phyloP scores from a whole-genome alignment of 768 basidiomycete species.

The Amylocystis lapponica region DNA sequence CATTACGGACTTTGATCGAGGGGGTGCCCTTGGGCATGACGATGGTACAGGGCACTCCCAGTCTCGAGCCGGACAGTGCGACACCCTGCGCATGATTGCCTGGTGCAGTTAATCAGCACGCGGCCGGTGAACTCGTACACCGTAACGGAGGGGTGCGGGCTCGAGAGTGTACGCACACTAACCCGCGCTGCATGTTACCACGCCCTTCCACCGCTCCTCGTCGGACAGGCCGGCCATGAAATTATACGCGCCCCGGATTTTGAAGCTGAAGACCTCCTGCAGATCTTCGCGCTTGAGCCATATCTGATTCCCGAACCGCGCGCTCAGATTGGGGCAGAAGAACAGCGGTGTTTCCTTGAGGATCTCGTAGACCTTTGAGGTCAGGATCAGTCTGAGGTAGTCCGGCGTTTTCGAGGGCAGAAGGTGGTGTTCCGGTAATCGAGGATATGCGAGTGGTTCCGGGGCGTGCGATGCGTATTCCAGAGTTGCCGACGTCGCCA shows the following conservation, averaged over 20 bases:
- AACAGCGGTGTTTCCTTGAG: constrained; percentile 88
- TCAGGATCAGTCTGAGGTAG: constrained; percentile 83
- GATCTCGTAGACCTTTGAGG: constrained; percentile 87
- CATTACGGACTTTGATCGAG: constrained; percentile 93
- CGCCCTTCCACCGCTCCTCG: constrained; percentile 95
- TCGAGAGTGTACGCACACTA: constrained; percentile 47
- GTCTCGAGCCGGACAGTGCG: constrained; percentile 83
- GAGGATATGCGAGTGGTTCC: constrained; percentile 58
- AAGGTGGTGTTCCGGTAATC: constrained; percentile 59
- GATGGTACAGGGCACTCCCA: constrained; percentile 94
- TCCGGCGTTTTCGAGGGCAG: constrained; percentile 70
- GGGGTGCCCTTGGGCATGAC: constrained; percentile 97
- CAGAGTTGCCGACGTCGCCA: constrained; percentile 40
- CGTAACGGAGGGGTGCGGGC: no score
- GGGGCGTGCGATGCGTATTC: constrained; percentile 71
- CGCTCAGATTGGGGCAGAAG: constrained; percentile 78
- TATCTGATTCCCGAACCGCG: constrained; percentile 86
- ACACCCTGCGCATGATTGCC: constrained; percentile 99
- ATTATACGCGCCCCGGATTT: constrained; percentile 97
- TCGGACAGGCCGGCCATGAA: constrained; percentile 88
- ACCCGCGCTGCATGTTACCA: constrained; percentile 98
- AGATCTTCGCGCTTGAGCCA: constrained; percentile 97
- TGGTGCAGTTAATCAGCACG: constrained; percentile 25
- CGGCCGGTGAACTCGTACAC: constrained; percentile 2
- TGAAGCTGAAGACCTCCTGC: constrained; percentile 98